These are phyloP conservation scores for Cudoniella acicularis DNA, from an alignment of 495 filamentous ascomycete species.

Conservation along the genomic window DNA sequence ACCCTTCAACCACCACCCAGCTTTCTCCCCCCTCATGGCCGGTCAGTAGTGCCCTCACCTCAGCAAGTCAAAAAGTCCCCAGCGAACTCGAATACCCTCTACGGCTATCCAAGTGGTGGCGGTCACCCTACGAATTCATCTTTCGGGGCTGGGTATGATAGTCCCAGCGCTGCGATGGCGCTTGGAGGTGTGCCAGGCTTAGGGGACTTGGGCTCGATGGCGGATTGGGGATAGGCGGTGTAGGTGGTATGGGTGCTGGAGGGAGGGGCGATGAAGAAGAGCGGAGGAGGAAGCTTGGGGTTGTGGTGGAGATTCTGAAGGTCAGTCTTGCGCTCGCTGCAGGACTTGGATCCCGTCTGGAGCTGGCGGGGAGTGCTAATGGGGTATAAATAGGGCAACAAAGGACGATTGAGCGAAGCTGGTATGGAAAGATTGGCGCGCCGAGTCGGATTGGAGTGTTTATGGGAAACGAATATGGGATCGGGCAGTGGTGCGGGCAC, in stretches of 20 bases:
- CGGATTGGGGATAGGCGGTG: constrained; percentile 11
- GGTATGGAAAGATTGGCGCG: constrained; percentile 74
- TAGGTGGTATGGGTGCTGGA: constrained; percentile 24
- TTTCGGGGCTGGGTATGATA: constrained; percentile 45
- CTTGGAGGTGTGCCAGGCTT: constrained; percentile 40
- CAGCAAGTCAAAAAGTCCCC: constrained; percentile 54
- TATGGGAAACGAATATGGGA: constrained; percentile 59
- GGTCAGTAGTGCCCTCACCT: constrained; percentile 41
- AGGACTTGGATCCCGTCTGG: too few relatives aligned
- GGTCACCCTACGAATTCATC: constrained; percentile 28
- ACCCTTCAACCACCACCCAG: constrained; percentile 45
- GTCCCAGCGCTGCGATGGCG: constrained; percentile 47
- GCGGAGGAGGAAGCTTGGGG: constrained; percentile 48
- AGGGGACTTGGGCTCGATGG: constrained; percentile 40
- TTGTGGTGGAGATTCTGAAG: constrained; percentile 45
- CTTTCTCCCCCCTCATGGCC: constrained; percentile 46
- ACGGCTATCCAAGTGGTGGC: constrained; percentile 26
- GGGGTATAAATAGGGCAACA: constrained; percentile 32
- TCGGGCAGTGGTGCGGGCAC: constrained; percentile 34
- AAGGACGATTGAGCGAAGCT: constrained; percentile 68
- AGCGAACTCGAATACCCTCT: constrained; percentile 34
- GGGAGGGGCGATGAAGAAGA: constrained; percentile 54
- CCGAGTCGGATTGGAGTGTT: constrained; percentile 65
- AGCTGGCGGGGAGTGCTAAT: constrained; percentile 7
- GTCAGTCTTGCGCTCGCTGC: constrained; percentile 12